A percentile compares a stretch with the other conserved stretches of the same genome.
phyloP scores from a whole-genome alignment of 78 protist species.

The Dictyostelium intermedium region DNA sequence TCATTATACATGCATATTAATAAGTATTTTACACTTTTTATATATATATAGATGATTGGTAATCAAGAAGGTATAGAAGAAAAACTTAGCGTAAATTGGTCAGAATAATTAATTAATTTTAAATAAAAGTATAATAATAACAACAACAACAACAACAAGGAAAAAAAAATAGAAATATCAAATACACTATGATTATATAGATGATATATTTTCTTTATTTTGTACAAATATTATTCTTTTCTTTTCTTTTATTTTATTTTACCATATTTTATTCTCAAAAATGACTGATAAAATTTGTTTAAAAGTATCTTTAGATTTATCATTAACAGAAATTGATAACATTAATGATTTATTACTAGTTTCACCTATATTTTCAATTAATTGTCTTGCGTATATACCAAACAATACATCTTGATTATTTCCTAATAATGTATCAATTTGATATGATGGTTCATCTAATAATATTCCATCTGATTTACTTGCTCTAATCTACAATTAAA shows the following conservation, averaged over 20 bases:
- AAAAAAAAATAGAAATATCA: background rate
- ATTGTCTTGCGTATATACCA: constrained; percentile 62
- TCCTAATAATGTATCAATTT: constrained; percentile 42
- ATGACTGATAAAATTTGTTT: constrained; percentile 22
- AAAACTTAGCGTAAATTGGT: constrained; percentile 71
- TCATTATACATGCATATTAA: background rate
- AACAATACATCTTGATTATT: constrained; percentile 38
- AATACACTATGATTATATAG: background rate
- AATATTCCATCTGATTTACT: constrained; percentile 7
- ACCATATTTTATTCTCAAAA: constrained; percentile 51
- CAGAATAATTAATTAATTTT: constrained; percentile 20
- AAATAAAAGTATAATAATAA: background rate
- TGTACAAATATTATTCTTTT: background rate
- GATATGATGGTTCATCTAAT: constrained; percentile 50
- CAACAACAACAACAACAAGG: background rate
- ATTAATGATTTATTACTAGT: background rate
- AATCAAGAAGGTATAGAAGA: constrained; percentile 76
- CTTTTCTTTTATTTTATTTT: background rate
- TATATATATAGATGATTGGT: constrained; percentile 47
- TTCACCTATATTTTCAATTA: constrained; percentile 44
- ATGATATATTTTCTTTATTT: background rate
- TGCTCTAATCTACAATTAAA: constrained; percentile 21
- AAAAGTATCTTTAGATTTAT: constrained; percentile 64
- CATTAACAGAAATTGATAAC: constrained; percentile 29
- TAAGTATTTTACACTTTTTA: background rate